Evolutionary conservation across 2,329 filamentous ascomycete species (phyloP), one percentile per base, ranked within the genome.

Genomic region (Calonectria naviculata): DNA sequence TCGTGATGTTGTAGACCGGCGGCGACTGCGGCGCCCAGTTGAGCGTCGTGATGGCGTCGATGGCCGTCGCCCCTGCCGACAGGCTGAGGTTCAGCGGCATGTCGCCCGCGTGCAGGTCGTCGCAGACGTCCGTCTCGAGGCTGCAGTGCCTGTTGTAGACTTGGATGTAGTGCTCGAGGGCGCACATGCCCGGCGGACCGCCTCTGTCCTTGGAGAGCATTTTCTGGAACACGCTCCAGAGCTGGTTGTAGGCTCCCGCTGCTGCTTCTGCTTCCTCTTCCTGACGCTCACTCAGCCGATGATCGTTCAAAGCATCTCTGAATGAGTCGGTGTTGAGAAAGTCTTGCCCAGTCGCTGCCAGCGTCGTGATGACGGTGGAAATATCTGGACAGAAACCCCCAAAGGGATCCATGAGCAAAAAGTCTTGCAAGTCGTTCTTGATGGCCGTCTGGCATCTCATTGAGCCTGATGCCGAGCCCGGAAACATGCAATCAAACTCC

Each of bases 401-500:
- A 31, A 85, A 82, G 0, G 82, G 81, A 34, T 84, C 82, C 2
- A 73, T 78, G 8, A 78, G 76, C 36, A 85, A 76, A 15, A 83
- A 80, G 46, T 83, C 78, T 17, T 81, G 65, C 1, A 83, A 72
- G 29, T 79, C 77, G 46, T 79, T 75, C 62, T 80, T 76, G 31
- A 84, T 78, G 0, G 82, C 78, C 21, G 73, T 68, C 58, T 83
- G 78, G 64, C 83, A 85, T 24, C 71, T 74, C 60, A 77, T 67
- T 0, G 75, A 77, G 0, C 75, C 74, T 1, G 83, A 82, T 13
- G 77, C 75, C 1, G 78, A 75, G 1, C 80, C 81, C 0, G 83
- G 82, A 60, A 83, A 85, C 0, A 78, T 78, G 64, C 83, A 85
- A 29, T 80, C 79, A 70, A 84, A 84, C 31, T 78, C 74, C 82